These are phyloP conservation scores for Solanum microdontum DNA, from an alignment of 257 asterid genomes.

Conservation along the genomic window DNA sequence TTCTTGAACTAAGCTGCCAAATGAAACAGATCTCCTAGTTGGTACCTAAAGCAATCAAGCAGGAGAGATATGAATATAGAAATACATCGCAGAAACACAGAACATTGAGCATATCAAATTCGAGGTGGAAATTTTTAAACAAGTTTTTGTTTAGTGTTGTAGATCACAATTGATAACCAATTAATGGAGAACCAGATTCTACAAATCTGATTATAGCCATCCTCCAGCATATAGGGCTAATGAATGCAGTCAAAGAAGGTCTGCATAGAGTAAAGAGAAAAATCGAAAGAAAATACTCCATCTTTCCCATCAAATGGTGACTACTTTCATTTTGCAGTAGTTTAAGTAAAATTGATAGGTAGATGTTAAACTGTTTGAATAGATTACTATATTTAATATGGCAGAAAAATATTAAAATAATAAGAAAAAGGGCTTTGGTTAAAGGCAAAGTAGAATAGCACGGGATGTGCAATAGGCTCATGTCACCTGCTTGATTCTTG, in stretches of 20 bases:
- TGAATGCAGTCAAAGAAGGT: background rate
- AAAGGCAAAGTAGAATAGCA: background rate
- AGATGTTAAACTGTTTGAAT: background rate
- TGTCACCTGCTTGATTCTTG: background rate
- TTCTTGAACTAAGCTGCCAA: constrained; percentile 11
- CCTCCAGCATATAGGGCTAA: background rate
- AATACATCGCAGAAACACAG: background rate
- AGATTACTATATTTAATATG: background rate
- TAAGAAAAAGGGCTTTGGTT: background rate
- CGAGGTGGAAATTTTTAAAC: background rate
- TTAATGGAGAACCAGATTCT: background rate
- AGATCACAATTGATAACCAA: background rate
- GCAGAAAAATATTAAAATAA: background rate
- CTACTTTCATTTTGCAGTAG: background rate
- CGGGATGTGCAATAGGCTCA: background rate
- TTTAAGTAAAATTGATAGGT: background rate
- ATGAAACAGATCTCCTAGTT: constrained; percentile 13
- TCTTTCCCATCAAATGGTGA: background rate
- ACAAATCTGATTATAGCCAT: background rate
- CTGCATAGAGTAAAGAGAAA: background rate
- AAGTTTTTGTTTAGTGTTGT: background rate
- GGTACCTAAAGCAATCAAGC: constrained; percentile 29
- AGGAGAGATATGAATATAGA: background rate
- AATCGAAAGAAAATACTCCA: background rate
- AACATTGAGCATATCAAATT: background rate